phyloP scores from a whole-genome alignment of 2,329 filamentous ascomycete species.

The Cladobotryum protrusum region DNA sequence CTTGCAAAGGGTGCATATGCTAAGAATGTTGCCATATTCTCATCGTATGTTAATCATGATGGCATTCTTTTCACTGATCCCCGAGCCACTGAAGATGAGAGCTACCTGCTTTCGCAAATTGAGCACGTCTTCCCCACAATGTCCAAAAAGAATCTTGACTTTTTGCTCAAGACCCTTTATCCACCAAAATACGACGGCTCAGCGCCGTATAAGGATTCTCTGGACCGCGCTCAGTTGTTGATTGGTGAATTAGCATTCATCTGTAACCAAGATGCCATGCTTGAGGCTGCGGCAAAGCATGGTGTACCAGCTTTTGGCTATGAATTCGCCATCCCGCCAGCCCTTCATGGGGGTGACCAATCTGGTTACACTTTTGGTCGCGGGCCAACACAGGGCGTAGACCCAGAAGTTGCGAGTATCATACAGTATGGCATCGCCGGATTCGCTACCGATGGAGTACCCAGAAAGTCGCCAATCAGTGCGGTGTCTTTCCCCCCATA shows the following conservation, averaged over 20 bases:
- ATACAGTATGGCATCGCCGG: conserved; percentile 2
- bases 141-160: background rate
- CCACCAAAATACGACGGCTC: conserved; percentile 5
- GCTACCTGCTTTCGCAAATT: background rate
- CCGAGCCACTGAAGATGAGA: background rate
- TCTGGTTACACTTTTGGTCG: background rate
- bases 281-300: conserved; percentile 1
- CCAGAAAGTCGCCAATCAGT: background rate
- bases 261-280: conserved; percentile 7
- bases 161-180: conserved; percentile 5
- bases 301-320: conserved; percentile 2
- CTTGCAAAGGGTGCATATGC: conserved; percentile 8
- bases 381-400: background rate
- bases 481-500: conserved; percentile 2
- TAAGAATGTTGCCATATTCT: conserved; percentile 1
- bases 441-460: conserved; percentile 5
- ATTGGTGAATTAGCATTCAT: conserved; percentile 2
- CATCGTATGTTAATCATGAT: background rate
- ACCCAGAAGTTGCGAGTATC: background rate
- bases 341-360: conserved; percentile 2
- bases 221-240: conserved; percentile 4
- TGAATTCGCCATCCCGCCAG: conserved; percentile 6
- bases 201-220: background rate
- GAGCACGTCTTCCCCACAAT: background rate
- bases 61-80: conserved; percentile 6